A percentile compares a stretch with the other conserved stretches of the same genome.
phyloP scores from a whole-genome alignment of 1,284 basidiomycete genomes.

The Ustilago shanxiensis region DNA sequence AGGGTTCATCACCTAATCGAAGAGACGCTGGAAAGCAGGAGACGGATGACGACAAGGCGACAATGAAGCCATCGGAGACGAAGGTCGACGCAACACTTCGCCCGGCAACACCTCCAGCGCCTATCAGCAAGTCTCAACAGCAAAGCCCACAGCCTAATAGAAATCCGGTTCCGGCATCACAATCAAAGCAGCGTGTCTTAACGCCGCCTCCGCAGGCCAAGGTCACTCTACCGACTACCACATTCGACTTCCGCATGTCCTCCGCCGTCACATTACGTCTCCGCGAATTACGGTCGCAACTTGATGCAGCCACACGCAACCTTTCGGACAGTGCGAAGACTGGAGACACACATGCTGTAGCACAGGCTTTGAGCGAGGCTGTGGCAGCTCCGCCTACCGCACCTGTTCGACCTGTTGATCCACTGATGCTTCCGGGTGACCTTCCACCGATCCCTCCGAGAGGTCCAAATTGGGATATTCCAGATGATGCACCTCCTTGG shows the following conservation, averaged over 20 bases:
- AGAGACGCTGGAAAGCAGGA: not conserved
- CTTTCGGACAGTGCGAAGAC: constrained; percentile 4
- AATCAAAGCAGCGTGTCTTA: not conserved
- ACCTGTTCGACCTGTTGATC: not conserved
- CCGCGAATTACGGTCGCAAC: constrained; percentile 50
- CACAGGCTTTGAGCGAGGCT: constrained; percentile 1
- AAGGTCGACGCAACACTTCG: not conserved
- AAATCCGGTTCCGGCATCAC: not conserved
- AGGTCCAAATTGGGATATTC: not conserved
- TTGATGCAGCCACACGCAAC: constrained; percentile 32
- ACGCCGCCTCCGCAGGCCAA: not conserved
- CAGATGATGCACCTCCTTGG: constrained; percentile 16
- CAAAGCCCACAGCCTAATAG: not conserved
- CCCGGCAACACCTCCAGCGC: not conserved
- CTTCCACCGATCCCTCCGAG: not conserved
- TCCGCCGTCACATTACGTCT: constrained; percentile 67
- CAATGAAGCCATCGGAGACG: no score
- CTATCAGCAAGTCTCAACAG: not conserved
- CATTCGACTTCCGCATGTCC: constrained; percentile 38
- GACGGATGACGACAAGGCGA: not conserved
- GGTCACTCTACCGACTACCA: constrained; percentile 8
- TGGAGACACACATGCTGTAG: constrained; percentile 3
- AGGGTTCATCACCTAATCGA: not conserved
- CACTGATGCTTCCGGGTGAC: not conserved
- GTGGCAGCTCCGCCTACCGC: constrained; percentile 8